Base-by-base conservation (phyloP, 805 yeast species). In the Yamadazyma phyllophila region DNA sequence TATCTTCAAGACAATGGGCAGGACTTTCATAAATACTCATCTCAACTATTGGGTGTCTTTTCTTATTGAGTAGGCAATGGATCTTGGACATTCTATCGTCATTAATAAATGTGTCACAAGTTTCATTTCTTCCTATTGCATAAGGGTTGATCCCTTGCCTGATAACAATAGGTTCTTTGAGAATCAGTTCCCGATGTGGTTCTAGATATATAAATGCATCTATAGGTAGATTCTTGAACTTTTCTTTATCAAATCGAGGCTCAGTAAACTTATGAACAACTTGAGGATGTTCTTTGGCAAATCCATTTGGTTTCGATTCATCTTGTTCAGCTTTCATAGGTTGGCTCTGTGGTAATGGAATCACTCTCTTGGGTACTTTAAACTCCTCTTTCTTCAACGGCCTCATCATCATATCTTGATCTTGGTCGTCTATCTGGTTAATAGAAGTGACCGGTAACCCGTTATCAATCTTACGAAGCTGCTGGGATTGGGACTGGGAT, bases 21-120 rank as follows among this genome's bases (percentile, higher is more conserved):
- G 91, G 89, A 8, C 85, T 79, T 53, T 83, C 88, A 57, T 69
- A 79, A 3, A 83, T 73, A 6, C 67, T 60, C 27, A 81, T 71
- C 26, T 71, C 68, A 7, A 56, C 53, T 3, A 80, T 76, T 0
- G 82, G 82, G 57, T 84, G 88, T 47, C 89, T 71, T 48, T 81
- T 77, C 56, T 80, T 80, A 44, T 73, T 56, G 11, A 92, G 69
- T 26, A 82, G 67, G 62, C 97, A 90, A 63, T 94, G 98, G 1
- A 83, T 73, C 52, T 89, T 87, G 2, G 97, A 91, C 55, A 92
- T 76, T 38, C 97, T 67, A 54, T 77, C 85, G 53, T 91, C 97
- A 27, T 77, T 69, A 13, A 88, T 77, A 36, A 70, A 71, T 29
- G 79, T 74, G 58, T 86, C 82, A 48, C 87, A 78, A 2, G 74